Conservation (phyloP, 2,329 filamentous ascomycete genomes). For the Gyromitra esculenta region DNA sequence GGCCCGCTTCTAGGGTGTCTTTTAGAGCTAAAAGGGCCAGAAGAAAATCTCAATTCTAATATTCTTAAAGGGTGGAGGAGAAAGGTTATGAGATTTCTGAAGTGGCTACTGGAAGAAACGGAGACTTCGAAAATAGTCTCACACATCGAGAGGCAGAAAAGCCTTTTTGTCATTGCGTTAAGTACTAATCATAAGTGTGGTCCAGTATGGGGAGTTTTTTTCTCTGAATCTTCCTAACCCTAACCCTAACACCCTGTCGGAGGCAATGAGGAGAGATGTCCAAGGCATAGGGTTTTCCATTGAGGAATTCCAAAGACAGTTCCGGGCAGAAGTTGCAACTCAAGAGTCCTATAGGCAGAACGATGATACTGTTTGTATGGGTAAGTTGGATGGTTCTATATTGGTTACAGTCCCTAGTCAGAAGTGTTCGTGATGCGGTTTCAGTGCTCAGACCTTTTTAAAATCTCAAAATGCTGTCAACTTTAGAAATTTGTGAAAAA, state of each 20-base stretch:
- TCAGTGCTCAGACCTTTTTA: no score
- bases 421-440: no score
- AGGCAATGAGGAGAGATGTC: not conserved
- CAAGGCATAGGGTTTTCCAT: not conserved
- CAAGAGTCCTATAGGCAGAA: not conserved
- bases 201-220: no score
- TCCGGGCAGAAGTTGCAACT: not conserved
- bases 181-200: constrained; percentile 10
- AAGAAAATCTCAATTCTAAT: not conserved
- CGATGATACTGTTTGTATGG: not conserved
- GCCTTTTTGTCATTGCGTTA: constrained; percentile 12
- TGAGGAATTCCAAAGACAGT: constrained; percentile 1
- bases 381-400: not conserved
- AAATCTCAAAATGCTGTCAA: no score
- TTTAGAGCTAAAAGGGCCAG: not conserved
- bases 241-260: not conserved
- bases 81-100: constrained; percentile 3
- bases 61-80: not conserved
- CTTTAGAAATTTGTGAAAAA: no score
- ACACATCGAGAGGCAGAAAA: constrained; percentile 25
- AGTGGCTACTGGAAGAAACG: constrained; percentile 25
- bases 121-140: constrained; percentile 2
- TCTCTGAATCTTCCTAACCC: not conserved
- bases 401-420: no score
- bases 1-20: not conserved